Percentiles rank a stretch among this genome's conserved stretches.
Conservation (phyloP, 495 filamentous ascomycete genomes). For the Talaromyces thailandensis region DNA sequence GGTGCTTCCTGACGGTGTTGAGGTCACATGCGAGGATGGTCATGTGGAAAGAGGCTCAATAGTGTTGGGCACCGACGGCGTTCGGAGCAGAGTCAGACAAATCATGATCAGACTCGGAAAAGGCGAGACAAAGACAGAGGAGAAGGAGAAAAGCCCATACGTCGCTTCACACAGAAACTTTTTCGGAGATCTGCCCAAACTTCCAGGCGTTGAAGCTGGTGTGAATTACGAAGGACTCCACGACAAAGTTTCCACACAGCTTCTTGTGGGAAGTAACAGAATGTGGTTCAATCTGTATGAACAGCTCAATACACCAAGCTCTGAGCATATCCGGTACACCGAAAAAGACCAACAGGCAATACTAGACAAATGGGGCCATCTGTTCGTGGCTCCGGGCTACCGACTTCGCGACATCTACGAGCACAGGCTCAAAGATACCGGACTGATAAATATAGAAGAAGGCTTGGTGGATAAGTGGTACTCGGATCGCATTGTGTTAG, state of each 20-base stretch:
- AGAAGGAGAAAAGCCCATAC: neutral
- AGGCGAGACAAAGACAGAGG: constrained; percentile 1
- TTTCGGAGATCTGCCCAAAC: constrained; percentile 18
- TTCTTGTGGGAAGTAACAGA: constrained; percentile 13
- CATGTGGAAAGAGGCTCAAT: constrained; percentile 13
- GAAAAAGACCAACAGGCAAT: constrained; percentile 13
- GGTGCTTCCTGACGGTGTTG: constrained; percentile 11
- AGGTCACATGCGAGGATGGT: constrained; percentile 19
- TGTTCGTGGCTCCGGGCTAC: constrained; percentile 12
- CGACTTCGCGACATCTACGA: constrained; percentile 25
- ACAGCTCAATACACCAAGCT: constrained; percentile 2
- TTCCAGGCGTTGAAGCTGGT: neutral
- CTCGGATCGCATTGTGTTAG: constrained; percentile 21
- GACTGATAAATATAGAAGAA: constrained; percentile 22
- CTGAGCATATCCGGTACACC: constrained; percentile 15
- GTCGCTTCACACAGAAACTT: constrained; percentile 19
- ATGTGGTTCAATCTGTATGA: constrained; percentile 22
- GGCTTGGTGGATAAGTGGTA: constrained; percentile 24
- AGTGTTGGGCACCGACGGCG: constrained; percentile 17
- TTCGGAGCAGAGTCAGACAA: constrained; percentile 11
- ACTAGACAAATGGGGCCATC: constrained; percentile 7
- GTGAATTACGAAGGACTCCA: neutral
- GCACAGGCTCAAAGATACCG: constrained; percentile 7
- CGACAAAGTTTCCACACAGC: constrained; percentile 7
- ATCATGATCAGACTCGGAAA: constrained; percentile 10